Base-by-base conservation (phyloP, 2,329 filamentous ascomycete genomes). In the Drechslera avenae region DNA sequence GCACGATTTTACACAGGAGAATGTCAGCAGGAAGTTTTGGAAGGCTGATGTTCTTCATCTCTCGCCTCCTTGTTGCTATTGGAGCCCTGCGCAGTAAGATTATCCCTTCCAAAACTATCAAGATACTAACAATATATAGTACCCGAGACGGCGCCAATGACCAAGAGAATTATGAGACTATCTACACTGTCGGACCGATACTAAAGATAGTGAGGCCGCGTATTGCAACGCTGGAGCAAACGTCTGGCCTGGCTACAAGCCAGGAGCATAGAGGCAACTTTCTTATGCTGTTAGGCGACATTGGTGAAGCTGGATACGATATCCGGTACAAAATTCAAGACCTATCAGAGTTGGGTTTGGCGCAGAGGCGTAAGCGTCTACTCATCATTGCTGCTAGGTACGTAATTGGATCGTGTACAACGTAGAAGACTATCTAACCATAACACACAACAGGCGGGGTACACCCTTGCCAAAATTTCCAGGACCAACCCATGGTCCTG, bases 391-490 rank as follows among this genome's bases (percentile, higher is more conserved):
- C 52, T 8, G 63, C 69, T 5, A 54, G 48, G 63, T 67, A 60
- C 45, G 50, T 26, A 32, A 2, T 17, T 18, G 6, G n/a, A 13
- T 8, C 44, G 10, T 9, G 36, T 40, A 13, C 19, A 19, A 8
- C 21, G 12, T 18, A 32, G 4, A 12, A 3, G 9, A 37, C 21
- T 23, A 37, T n/a, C 55, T 62, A 46, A n/a, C n/a, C n/a, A n/a
- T n/a, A n/a, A 64, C 39, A 33, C 16, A n/a, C 2, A 17, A 19
- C n/a, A 60, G 63, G 19, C 50, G 52, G 0, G 68, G 62, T 0
- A 53, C 31, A 5, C 68, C 71, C 0, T 28, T 73, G 0, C 68
- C 71, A 0, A 63, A 63, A 0, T 71, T 73, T 19, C 71, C 71
- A 0, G 57, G 57, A 8, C 54, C 61, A 0, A 64, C 54, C 0